Conservation (phyloP, 164 flowering plant species). For the Nymphaea thermarum region DNA sequence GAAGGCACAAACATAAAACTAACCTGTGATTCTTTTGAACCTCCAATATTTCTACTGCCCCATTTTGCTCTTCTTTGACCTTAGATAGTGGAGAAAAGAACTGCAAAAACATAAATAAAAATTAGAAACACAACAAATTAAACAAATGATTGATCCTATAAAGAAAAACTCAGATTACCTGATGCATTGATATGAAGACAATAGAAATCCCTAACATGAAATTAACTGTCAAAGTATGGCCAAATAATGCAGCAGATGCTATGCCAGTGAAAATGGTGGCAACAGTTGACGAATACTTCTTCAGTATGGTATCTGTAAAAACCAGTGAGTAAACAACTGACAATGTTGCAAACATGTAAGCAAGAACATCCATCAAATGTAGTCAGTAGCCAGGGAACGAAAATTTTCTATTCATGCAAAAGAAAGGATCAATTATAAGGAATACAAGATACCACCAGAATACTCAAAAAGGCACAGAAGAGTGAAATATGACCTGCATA, state of each 20-base stretch:
- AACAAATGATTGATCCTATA: background rate
- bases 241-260: slow-evolving; percentile 5
- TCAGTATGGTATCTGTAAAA: slow-evolving; percentile 62
- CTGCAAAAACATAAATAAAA: slow-evolving; percentile 4
- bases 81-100: slow-evolving; percentile 2
- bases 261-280: slow-evolving; percentile 4
- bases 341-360: background rate
- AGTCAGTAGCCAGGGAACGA: background rate
- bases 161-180: slow-evolving; percentile 35
- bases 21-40: slow-evolving; percentile 46
- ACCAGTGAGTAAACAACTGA: background rate
- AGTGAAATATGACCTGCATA: slow-evolving; percentile 60
- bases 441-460: too few relatives aligned
- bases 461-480: too few relatives aligned
- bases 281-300: slow-evolving; percentile 5
- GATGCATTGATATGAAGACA: slow-evolving; percentile 2
- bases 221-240: slow-evolving; percentile 3
- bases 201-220: slow-evolving; percentile 1
- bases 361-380: background rate
- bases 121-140: background rate
- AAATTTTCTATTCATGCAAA: too few relatives aligned
- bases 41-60: slow-evolving; percentile 34
- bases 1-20: background rate
- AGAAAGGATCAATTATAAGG: too few relatives aligned
- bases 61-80: slow-evolving; percentile 11